Evolutionary conservation across 768 basidiomycete genomes (phyloP).

Genomic region (Fibroporia radiculosa): DNA sequence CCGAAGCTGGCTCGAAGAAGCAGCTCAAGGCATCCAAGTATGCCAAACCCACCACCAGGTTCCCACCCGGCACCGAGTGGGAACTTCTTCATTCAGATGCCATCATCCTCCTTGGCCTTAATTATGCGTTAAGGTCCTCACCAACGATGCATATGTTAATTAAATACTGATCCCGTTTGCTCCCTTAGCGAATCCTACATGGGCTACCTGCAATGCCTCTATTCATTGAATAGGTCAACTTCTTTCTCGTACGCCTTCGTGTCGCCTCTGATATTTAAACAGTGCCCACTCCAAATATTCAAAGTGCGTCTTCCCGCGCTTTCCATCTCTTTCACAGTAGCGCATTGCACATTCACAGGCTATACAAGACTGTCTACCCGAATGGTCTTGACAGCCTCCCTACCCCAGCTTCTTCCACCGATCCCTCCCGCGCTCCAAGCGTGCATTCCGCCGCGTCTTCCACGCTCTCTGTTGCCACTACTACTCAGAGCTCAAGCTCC

Average conservation of each 20-base stretch:
- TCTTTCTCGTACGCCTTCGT: background rate
- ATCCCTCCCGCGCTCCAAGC: conserved; percentile 18
- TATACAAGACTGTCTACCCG: conserved; percentile 24
- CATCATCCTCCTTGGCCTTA: conserved; percentile 61
- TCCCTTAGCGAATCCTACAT: conserved; percentile 60
- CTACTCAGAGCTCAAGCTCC: conserved; percentile 12
- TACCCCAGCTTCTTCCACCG: conserved; percentile 19
- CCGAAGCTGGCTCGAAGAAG: conserved; percentile 56
- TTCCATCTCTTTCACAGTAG: conserved; percentile 1
- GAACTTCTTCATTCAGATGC: conserved; percentile 72
- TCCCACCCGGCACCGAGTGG: conserved; percentile 63
- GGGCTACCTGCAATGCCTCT: conserved; percentile 77
- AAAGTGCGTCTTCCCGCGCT: conserved; percentile 46
- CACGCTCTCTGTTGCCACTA: conserved; percentile 5
- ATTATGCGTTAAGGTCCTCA: conserved; percentile 58
- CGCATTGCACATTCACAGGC: conserved; percentile 8
- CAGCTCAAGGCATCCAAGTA: conserved; percentile 33
- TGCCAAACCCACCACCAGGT: conserved; percentile 29
- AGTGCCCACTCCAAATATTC: conserved; percentile 71
- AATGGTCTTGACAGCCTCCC: conserved; percentile 19
- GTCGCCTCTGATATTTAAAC: conserved; percentile 4
- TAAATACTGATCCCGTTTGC: background rate
- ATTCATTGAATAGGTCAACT: conserved; percentile 48
- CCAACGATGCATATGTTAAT: background rate
- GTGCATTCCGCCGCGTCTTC: conserved; percentile 16